Evolutionary conservation across 257 asterid genomes (phyloP), one percentile per base, ranked within the genome.

Genomic region (Solanum chmielewskii): DNA sequence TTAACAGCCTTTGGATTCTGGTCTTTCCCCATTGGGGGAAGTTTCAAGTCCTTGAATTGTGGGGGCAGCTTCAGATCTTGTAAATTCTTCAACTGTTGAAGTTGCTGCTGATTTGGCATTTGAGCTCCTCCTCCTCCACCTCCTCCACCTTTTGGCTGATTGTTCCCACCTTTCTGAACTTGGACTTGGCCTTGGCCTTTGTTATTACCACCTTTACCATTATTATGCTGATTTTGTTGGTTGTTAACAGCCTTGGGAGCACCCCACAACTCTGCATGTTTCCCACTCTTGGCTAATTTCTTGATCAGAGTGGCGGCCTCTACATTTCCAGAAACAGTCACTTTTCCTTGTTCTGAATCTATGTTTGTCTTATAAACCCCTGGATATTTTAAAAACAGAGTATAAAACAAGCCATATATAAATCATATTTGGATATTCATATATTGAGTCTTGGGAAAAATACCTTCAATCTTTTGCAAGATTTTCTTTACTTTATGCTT

Each of bases 391-490:
- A 0, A 25, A 44, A 71, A 82, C 5, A 42, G 15, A 15, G 56
- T 49, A 41, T 68, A 25, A 85, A 42, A 69, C 33, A 69, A 85
- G 42, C 37, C 44, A 83, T 23, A 20, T 81, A 18, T 52, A 41
- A 41, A 41, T 41, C 44, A 41, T 41, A 52, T 52, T 52, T 52
- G 11, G 62, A 52, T 52, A 69, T 85, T 27, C 39, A 85, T 10
- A 42, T 14, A 88, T 80, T 66, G 85, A 75, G 87, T 69, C 87
- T 77, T 87, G 90, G 85, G 85, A 64, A 56, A 14, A 47, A 83
- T 92, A 95, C 99, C 99, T 60, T 96, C 99, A 90, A 96, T 95
- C 92, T 95, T 96, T 92, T 96, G 98, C 92, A 96, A 88, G 92
- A 94, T 96, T 91, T 96, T 96, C 95, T 96, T 96, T 71, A 96